These are phyloP conservation scores for Aphanocladium album DNA, from an alignment of 2,329 filamentous ascomycete genomes.

Conservation along the genomic window DNA sequence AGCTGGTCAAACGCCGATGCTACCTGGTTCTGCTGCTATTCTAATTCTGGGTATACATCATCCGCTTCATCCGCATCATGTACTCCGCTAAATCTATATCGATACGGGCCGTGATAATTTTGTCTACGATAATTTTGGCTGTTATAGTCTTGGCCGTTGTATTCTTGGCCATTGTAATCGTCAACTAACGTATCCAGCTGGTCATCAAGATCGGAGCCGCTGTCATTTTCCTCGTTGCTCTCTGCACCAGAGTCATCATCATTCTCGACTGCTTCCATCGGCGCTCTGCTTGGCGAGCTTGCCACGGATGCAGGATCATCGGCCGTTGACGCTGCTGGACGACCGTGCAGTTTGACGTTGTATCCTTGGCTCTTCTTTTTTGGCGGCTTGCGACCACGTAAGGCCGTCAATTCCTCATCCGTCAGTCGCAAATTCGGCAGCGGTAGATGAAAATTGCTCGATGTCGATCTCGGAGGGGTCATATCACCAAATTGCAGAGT, in stretches of 20 bases:
- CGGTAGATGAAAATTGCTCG: conserved; percentile 28
- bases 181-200: not conserved
- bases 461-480: conserved; percentile 27
- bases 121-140: no score
- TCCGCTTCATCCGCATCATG: not conserved
- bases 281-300: conserved; percentile 5
- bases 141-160: not conserved
- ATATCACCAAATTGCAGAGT: conserved; percentile 31
- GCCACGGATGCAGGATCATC: not conserved
- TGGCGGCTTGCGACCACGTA: conserved; percentile 30
- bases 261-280: conserved; percentile 1
- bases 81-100: not conserved
- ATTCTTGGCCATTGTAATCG: not conserved
- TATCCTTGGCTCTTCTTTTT: conserved; percentile 34
- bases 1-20: not conserved
- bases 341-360: conserved; percentile 26
- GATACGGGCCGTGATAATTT: not conserved
- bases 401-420: conserved; percentile 29
- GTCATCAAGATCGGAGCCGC: conserved; percentile 4
- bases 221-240: conserved; percentile 11
- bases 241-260: conserved; percentile 9
- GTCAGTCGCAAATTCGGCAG: conserved; percentile 32
- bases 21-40: not conserved
- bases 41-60: conserved; percentile 4
- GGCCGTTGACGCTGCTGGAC: conserved; percentile 15